Evolutionary conservation across 1,284 basidiomycete species (phyloP), one percentile per base, ranked within the genome.

Genomic region (Ceratobasidium papillatum): DNA sequence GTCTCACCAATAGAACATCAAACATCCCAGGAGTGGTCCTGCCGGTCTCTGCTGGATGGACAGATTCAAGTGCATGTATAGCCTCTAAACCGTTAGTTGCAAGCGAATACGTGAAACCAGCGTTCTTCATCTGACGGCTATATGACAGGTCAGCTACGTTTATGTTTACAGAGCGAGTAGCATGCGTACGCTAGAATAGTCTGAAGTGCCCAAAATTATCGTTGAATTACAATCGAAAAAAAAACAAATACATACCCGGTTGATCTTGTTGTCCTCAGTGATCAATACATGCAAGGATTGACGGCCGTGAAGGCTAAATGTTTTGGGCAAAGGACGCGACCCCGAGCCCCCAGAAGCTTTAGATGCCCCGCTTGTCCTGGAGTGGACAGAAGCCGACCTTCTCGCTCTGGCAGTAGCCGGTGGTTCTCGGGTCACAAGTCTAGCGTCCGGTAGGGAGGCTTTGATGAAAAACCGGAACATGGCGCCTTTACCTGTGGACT

Each of bases 401-500:
- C 47, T 17, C 19, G 36, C 3, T n/a, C 69, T 41, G 17, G n/a
- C 17, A 30, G 36, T 2, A 9, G 45, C 45, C 19, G 17, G 12
- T 14, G 56, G 45, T 11, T 5, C 58, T 19, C 12, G 66, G 19
- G 22, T 17, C 3, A 17, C 9, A 12, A 4, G 62, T 9, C 47
- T 30, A 32, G 32, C 4, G 19, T 27, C 27, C 9, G 69, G 69
- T 12, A 45, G 17, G 14, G 74, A 69, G 17, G 75, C 78, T 45
- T 77, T 51, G 5, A 80, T 77, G 63, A 78, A 80, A 68, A 80
- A 80, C 30, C 80, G 76, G 68, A 80, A 80, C 5, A 78, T 80
- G 5, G 80, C 79, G 0, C 80, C 80, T 49, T 79, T 66, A n/a
- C 79, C 77, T 59, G 68, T 36, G 38, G 32, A 34, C 11, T 3